phyloP scores from a whole-genome alignment of 257 asterid species.

The Striga asiatica region DNA sequence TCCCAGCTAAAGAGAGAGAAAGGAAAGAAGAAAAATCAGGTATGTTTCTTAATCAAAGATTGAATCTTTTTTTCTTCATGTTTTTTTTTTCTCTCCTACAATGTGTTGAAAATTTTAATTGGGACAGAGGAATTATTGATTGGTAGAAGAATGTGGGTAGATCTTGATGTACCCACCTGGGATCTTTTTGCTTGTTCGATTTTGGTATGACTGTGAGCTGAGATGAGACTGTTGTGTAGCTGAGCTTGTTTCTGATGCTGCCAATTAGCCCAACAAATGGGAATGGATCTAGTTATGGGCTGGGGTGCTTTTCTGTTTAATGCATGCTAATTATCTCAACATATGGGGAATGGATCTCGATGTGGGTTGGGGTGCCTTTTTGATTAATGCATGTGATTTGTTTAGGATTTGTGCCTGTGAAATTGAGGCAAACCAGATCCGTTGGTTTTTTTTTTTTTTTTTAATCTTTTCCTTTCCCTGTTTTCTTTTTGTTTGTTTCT shows the following conservation, averaged over 20 bases:
- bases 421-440: background rate
- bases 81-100: background rate
- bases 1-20: background rate
- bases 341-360: background rate
- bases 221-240: background rate
- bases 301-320: too few relatives aligned
- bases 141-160: conserved; percentile 15
- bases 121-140: background rate
- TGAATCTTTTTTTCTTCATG: background rate
- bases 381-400: background rate
- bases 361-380: background rate
- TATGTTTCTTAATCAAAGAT: conserved; percentile 15
- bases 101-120: background rate
- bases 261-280: background rate
- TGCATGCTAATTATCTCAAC: too few relatives aligned
- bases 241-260: background rate
- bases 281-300: conserved; percentile 1
- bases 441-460: background rate
- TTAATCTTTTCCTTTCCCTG: too few relatives aligned
- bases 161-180: conserved; percentile 8
- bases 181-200: background rate
- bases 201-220: conserved; percentile 6
- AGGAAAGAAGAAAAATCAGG: background rate
- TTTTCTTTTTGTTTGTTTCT: too few relatives aligned
- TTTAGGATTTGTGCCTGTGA: background rate